A percentile compares a stretch with the other conserved stretches of the same genome.
phyloP scores from a whole-genome alignment of 1,139 yeast genomes.

The Pneumocystis oryctolagi region DNA sequence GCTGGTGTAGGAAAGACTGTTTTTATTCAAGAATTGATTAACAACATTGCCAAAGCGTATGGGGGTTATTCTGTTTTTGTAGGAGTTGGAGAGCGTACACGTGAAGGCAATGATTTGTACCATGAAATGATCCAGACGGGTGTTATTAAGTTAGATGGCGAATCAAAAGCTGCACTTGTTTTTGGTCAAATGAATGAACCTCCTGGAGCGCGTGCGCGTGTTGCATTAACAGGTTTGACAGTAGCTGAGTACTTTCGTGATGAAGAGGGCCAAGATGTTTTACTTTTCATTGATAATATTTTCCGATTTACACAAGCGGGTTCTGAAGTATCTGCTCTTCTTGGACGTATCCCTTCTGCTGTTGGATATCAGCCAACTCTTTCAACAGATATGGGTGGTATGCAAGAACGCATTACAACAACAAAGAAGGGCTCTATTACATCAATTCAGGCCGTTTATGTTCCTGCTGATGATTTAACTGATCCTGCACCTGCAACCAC shows the following conservation, averaged over 20 bases:
- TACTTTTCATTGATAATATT: constrained; percentile 98
- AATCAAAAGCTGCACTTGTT: constrained; percentile 97
- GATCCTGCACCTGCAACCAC: constrained; percentile 99
- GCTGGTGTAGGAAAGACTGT: constrained; percentile 99
- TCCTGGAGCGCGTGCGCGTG: constrained; percentile 99
- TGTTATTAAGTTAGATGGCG: constrained; percentile 98
- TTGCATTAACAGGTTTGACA: constrained; percentile 98
- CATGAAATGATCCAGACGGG: constrained; percentile 99
- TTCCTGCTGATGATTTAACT: constrained; percentile 99
- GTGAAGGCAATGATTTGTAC: constrained; percentile 99
- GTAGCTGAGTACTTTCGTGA: constrained; percentile 99
- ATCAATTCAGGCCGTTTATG: constrained; percentile 99
- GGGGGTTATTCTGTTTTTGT: constrained; percentile 99
- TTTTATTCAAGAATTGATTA: constrained; percentile 97
- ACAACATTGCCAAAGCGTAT: constrained; percentile 99
- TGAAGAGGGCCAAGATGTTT: constrained; percentile 99
- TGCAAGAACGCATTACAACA: constrained; percentile 99
- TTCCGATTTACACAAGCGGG: constrained; percentile 99
- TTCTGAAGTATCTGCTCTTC: constrained; percentile 98
- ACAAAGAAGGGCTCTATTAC: constrained; percentile 99
- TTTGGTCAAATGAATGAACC: constrained; percentile 99
- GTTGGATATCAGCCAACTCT: constrained; percentile 99
- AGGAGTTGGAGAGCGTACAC: constrained; percentile 99
- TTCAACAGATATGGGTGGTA: constrained; percentile 99
- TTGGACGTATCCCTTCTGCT: constrained; percentile 99